Evolutionary conservation across 2,329 filamentous ascomycete species (phyloP).

Genomic region (Orbilia quercus): DNA sequence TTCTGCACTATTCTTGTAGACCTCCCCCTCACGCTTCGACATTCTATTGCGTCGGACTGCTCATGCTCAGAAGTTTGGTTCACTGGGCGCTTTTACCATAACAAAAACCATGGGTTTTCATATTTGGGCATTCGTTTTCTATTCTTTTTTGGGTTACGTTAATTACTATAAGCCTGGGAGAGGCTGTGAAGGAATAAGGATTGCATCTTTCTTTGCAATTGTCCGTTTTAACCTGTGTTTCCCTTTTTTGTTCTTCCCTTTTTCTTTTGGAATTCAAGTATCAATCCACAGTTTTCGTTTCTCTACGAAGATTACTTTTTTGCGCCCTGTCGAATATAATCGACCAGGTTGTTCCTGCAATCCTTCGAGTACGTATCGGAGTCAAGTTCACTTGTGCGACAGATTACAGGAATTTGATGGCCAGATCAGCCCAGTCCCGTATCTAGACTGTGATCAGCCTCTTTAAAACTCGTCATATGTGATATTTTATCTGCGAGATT

Average conservation of each 20-base stretch:
- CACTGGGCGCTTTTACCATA: conserved; percentile 8
- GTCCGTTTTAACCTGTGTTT: conserved; percentile 9
- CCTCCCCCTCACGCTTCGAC: conserved; percentile 7
- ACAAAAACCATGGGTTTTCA: conserved; percentile 16
- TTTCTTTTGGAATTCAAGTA: conserved; percentile 6
- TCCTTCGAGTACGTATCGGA: too few relatives aligned
- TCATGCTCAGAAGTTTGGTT: background rate
- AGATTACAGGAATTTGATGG: background rate
- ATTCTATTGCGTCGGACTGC: background rate
- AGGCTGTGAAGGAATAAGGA: conserved; percentile 38
- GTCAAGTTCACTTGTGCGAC: background rate
- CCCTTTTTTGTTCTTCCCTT: background rate
- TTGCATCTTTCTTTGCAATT: conserved; percentile 36
- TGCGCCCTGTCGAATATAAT: background rate
- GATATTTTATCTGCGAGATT: background rate
- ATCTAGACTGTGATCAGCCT: background rate
- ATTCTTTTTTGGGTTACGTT: conserved; percentile 16
- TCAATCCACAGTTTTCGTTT: too few relatives aligned
- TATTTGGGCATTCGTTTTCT: conserved; percentile 47
- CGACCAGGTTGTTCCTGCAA: too few relatives aligned
- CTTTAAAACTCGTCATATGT: background rate
- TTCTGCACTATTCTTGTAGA: conserved; percentile 45
- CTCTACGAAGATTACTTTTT: too few relatives aligned
- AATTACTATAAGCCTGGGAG: conserved; percentile 20
- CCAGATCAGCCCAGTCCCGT: background rate